A percentile compares a stretch with the other conserved stretches of the same genome.
These are phyloP conservation scores for Acacia crassicarpa DNA, from an alignment of 306 rosid species.

Conservation along the genomic window DNA sequence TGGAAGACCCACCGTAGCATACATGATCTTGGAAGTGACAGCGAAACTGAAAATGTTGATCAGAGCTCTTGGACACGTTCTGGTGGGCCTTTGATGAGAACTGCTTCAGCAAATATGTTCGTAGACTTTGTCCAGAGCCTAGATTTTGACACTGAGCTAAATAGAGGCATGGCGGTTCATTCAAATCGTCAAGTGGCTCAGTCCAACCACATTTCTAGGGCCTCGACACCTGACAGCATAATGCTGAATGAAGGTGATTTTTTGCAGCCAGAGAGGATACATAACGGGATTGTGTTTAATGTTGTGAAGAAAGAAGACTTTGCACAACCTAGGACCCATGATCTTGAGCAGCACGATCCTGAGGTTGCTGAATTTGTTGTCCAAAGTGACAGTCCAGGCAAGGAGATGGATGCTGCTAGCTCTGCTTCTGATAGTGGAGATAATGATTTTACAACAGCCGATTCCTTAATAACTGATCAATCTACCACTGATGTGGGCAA, in stretches of 20 bases:
- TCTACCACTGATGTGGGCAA: constrained; percentile 27
- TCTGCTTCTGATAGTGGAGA: constrained; percentile 66
- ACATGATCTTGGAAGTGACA: constrained; percentile 74
- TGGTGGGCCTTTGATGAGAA: constrained; percentile 97
- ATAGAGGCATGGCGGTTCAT: constrained; percentile 40
- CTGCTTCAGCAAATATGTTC: constrained; percentile 74
- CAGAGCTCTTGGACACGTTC: constrained; percentile 84
- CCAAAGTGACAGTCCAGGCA: constrained; percentile 68
- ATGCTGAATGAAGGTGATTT: constrained; percentile 87
- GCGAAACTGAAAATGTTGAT: constrained; percentile 72
- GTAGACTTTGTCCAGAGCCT: constrained; percentile 76
- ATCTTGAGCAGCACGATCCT: constrained; percentile 43
- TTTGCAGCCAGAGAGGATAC: constrained; percentile 87
- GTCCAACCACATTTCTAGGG: constrained; percentile 54
- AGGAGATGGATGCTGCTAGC: constrained; percentile 65
- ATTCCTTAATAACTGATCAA: constrained; percentile 27
- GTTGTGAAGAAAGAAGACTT: constrained; percentile 85
- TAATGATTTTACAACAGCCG: constrained; percentile 31
- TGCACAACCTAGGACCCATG: constrained; percentile 52
- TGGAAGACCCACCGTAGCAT: constrained; percentile 46
- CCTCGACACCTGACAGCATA: constrained; percentile 61
- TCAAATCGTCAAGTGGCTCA: constrained; percentile 44
- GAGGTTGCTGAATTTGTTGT: constrained; percentile 66
- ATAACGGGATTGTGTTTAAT: constrained; percentile 79
- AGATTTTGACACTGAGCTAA: constrained; percentile 62